Evolutionary conservation across 257 asterid genomes (phyloP).

Genomic region (Rehmannia glutinosa): DNA sequence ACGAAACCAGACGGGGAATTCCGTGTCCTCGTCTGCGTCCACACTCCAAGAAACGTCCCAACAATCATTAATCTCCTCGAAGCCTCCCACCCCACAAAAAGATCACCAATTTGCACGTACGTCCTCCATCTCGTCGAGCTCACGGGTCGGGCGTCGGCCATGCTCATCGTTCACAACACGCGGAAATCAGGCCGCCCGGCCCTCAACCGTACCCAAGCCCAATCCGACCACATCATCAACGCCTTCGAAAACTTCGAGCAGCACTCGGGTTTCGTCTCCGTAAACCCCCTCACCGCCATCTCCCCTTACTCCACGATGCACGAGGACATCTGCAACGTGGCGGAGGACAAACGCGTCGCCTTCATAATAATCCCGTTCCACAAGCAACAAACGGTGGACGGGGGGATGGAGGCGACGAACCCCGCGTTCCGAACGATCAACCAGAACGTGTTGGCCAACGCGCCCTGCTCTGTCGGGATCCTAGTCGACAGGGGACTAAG

Average conservation of each 20-base stretch:
- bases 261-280: slow-evolving; percentile 47
- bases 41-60: slow-evolving; percentile 81
- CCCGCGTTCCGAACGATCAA: slow-evolving; percentile 66
- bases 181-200: slow-evolving; percentile 59
- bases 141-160: slow-evolving; percentile 92
- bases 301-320: slow-evolving; percentile 97
- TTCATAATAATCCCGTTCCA: slow-evolving; percentile 77
- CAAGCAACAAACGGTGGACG: slow-evolving; percentile 94
- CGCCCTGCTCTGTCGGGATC: slow-evolving; percentile 87
- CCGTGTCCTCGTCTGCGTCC: slow-evolving; percentile 59
- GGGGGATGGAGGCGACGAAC: slow-evolving; percentile 82
- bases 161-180: slow-evolving; percentile 81
- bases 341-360: slow-evolving; percentile 77
- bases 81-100: slow-evolving; percentile 71
- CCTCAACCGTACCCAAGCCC: slow-evolving; percentile 77
- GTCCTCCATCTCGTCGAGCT: slow-evolving; percentile 91
- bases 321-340: slow-evolving; percentile 75
- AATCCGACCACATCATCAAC: slow-evolving; percentile 81
- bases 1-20: slow-evolving; percentile 66
- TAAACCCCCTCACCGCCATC: slow-evolving; percentile 76
- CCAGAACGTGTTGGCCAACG: slow-evolving; percentile 69
- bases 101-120: slow-evolving; percentile 65
- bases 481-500: slow-evolving; percentile 86
- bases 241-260: slow-evolving; percentile 90
- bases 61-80: slow-evolving; percentile 83